phyloP scores from a whole-genome alignment of 2,329 filamentous ascomycete species.

The Teratosphaeriaceae sp. region DNA sequence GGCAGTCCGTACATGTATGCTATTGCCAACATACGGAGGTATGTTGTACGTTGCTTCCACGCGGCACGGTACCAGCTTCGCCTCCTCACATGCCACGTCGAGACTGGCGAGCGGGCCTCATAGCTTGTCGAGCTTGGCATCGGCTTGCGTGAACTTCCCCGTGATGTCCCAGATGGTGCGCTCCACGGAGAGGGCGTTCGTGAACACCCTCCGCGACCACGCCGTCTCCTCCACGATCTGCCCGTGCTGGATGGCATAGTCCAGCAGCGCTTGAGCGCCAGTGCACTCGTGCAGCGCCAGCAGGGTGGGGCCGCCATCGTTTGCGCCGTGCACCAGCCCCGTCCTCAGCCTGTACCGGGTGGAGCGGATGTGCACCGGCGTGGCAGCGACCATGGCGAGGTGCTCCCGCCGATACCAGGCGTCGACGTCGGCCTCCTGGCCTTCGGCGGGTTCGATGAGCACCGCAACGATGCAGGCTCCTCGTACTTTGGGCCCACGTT shows the following conservation, averaged over 20 bases:
- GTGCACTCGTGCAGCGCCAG: constrained; percentile 13
- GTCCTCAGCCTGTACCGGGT: constrained; percentile 9
- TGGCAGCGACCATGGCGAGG: constrained; percentile 9
- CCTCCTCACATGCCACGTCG: too few species aligned
- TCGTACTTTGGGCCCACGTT: constrained; percentile 1
- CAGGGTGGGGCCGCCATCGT: constrained; percentile 8
- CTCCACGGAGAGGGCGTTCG: constrained; percentile 7
- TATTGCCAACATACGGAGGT: too few species aligned
- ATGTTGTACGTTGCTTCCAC: too few species aligned
- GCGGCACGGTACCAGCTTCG: too few species aligned
- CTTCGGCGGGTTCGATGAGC: constrained; percentile 9
- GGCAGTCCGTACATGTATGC: too few species aligned
- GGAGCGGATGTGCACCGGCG: constrained; percentile 9
- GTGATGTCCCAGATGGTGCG: constrained; percentile 12
- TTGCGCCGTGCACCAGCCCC: background rate
- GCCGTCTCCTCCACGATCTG: constrained; percentile 11
- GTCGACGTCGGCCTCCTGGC: constrained; percentile 10
- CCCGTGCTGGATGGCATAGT: constrained; percentile 11
- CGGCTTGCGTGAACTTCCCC: background rate
- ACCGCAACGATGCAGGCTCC: constrained; percentile 13
- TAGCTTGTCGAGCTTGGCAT: constrained; percentile 2
- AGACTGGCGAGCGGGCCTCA: too few species aligned
- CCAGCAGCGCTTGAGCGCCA: constrained; percentile 9
- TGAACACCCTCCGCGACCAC: constrained; percentile 9
- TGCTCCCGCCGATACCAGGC: constrained; percentile 13